phyloP scores from a whole-genome alignment of 768 basidiomycete genomes.

The Pseudohyphozyma bogoriensis region DNA sequence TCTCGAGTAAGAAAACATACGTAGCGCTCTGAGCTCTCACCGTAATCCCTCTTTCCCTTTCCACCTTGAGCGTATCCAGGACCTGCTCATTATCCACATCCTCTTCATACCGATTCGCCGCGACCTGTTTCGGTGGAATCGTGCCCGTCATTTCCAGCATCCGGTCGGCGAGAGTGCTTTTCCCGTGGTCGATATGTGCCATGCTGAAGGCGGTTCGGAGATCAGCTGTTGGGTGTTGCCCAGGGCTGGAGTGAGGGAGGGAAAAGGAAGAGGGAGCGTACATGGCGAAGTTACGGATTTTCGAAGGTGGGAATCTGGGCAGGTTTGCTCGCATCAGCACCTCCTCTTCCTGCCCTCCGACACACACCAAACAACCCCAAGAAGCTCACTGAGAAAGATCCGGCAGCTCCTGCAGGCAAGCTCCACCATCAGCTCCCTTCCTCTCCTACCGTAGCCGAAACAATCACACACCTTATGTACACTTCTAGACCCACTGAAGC shows the following conservation, averaged over 20 bases:
- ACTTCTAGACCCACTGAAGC: no score
- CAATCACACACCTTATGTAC: no score
- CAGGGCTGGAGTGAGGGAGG: no score
- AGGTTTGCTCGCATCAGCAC: no score
- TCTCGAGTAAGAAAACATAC: constrained; percentile 38
- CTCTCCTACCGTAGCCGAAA: no score
- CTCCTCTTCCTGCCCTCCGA: no score
- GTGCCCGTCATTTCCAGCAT: constrained; percentile 69
- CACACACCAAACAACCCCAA: no score
- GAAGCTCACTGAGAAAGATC: no score
- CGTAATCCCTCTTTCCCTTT: constrained; percentile 91
- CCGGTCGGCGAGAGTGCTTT: constrained; percentile 46
- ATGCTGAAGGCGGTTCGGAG: not conserved
- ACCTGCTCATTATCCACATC: constrained; percentile 70
- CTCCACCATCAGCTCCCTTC: no score
- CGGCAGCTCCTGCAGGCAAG: not conserved
- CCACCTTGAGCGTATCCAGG: constrained; percentile 89
- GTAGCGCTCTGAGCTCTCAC: constrained; percentile 95
- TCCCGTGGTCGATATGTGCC: constrained; percentile 61
- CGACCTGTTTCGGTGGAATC: constrained; percentile 41
- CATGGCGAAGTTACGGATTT: constrained; percentile 34
- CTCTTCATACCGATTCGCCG: constrained; percentile 44
- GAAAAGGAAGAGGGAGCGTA: no score
- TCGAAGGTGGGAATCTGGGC: constrained; percentile 39
- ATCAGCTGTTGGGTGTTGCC: constrained; percentile 43